Evolutionary conservation across 2,329 filamentous ascomycete species (phyloP).

Genomic region (Venturia oleaginea): DNA sequence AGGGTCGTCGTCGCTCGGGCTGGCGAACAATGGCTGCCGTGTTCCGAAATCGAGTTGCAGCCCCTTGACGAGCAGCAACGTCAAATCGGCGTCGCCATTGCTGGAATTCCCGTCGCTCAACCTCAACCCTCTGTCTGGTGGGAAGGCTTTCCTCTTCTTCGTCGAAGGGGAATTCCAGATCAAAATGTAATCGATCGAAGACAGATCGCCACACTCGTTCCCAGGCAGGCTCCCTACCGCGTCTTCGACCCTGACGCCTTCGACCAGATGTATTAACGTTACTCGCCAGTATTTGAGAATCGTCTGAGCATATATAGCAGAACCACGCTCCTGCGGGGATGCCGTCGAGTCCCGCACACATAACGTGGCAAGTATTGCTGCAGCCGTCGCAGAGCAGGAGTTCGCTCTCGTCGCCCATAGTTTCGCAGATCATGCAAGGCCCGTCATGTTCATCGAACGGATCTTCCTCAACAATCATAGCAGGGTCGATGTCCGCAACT

Average conservation of each 20-base stretch:
- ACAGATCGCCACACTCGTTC: constrained; percentile 81
- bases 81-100: constrained; percentile 78
- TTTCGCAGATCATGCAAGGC: constrained; percentile 78
- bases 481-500: constrained; percentile 79
- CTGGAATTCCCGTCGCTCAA: constrained; percentile 49
- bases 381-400: constrained; percentile 88
- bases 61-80: constrained; percentile 67
- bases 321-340: constrained; percentile 79
- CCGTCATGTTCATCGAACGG: constrained; percentile 37
- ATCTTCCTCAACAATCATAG: constrained; percentile 59
- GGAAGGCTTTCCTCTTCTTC: constrained; percentile 50
- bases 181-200: constrained; percentile 67
- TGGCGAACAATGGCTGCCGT: constrained; percentile 52
- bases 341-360: constrained; percentile 74
- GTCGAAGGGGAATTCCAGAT: constrained; percentile 79
- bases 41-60: constrained; percentile 60
- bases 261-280: constrained; percentile 23
- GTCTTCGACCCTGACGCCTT: constrained; percentile 24
- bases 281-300: constrained; percentile 30
- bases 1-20: constrained; percentile 37
- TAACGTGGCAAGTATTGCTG: constrained; percentile 81
- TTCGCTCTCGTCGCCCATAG: constrained; percentile 70
- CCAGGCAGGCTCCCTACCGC: constrained; percentile 41
- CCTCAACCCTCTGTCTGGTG: constrained; percentile 45
- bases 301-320: constrained; percentile 67